These are phyloP conservation scores for Mollisia scopiformis DNA, from an alignment of 2,329 filamentous ascomycete species.

Conservation along the genomic window DNA sequence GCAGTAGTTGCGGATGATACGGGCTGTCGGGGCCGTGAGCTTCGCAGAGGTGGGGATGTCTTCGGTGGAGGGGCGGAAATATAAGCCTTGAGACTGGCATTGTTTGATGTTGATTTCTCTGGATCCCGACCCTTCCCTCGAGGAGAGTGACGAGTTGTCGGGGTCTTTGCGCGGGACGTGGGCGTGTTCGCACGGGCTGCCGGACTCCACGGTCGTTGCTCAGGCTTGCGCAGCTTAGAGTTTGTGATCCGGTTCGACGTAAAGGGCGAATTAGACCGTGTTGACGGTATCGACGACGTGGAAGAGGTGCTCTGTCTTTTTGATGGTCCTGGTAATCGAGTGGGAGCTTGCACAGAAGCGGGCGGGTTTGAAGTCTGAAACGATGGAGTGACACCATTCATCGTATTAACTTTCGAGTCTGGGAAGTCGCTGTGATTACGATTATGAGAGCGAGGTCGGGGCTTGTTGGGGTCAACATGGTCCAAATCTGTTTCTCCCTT, in stretches of 20 bases:
- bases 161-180: conserved; percentile 46
- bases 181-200: conserved; percentile 40
- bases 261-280: conserved; percentile 60
- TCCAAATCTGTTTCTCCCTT: conserved; percentile 48
- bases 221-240: conserved; percentile 30
- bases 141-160: conserved; percentile 38
- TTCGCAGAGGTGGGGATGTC: conserved; percentile 77
- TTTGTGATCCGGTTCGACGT: conserved; percentile 44
- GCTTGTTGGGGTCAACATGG: conserved; percentile 33
- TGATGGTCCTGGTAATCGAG: conserved; percentile 31
- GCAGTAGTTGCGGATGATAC: conserved; percentile 76
- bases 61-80: conserved; percentile 72
- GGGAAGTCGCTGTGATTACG: conserved; percentile 65
- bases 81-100: conserved; percentile 70
- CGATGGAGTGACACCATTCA: conserved; percentile 30
- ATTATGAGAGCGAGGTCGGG: conserved; percentile 45
- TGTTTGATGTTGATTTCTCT: conserved; percentile 27
- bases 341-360: conserved; percentile 19
- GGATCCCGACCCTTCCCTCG: conserved; percentile 27
- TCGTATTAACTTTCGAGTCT: conserved; percentile 34
- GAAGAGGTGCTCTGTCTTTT: conserved; percentile 43
- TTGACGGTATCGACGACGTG: conserved; percentile 50
- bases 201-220: conserved; percentile 32
- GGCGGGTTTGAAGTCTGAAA: conserved; percentile 31
- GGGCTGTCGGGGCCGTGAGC: conserved; percentile 78